A percentile compares a stretch with the other conserved stretches of the same genome.
Conservation (phyloP, 2,329 filamentous ascomycete species). For the Botrytis fragariae region DNA sequence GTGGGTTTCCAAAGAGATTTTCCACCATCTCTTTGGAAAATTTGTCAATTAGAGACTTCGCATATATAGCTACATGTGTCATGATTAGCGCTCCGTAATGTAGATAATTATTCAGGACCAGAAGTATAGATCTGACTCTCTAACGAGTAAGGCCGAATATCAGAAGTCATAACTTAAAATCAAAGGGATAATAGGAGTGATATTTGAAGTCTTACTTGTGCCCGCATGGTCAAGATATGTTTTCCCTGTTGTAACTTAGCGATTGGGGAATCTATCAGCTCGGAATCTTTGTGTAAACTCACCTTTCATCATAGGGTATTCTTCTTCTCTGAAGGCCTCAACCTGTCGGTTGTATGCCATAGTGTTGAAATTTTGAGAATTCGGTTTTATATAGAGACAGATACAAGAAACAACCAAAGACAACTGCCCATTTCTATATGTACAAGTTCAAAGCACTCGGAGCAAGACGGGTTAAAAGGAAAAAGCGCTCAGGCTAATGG, state of each 20-base stretch:
- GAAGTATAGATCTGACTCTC: neutral
- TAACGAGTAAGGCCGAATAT: neutral
- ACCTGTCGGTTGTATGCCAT: conserved; percentile 55
- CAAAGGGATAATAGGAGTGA: neutral
- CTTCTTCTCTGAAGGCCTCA: conserved; percentile 54
- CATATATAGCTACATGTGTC: conserved; percentile 52
- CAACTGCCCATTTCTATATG: conserved; percentile 11
- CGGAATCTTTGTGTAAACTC: conserved; percentile 21
- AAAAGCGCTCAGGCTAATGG: conserved; percentile 20
- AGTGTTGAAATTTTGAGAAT: neutral
- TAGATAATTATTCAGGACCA: neutral
- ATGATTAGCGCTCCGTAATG: neutral
- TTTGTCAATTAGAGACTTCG: conserved; percentile 75
- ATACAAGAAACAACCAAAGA: neutral
- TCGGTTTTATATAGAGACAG: neutral
- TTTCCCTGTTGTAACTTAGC: conserved; percentile 50
- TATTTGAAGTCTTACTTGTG: conserved; percentile 47
- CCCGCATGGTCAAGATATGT: conserved; percentile 91
- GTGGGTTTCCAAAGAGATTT: conserved; percentile 84
- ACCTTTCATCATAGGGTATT: conserved; percentile 70
- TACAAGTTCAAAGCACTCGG: neutral
- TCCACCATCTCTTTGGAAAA: conserved; percentile 76
- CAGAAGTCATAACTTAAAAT: neutral
- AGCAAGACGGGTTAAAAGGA: conserved; percentile 3
- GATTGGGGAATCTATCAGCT: conserved; percentile 15